These are phyloP conservation scores for Solanum hybrid DNA, from an alignment of 305 asterid genomes.

Conservation along the genomic window DNA sequence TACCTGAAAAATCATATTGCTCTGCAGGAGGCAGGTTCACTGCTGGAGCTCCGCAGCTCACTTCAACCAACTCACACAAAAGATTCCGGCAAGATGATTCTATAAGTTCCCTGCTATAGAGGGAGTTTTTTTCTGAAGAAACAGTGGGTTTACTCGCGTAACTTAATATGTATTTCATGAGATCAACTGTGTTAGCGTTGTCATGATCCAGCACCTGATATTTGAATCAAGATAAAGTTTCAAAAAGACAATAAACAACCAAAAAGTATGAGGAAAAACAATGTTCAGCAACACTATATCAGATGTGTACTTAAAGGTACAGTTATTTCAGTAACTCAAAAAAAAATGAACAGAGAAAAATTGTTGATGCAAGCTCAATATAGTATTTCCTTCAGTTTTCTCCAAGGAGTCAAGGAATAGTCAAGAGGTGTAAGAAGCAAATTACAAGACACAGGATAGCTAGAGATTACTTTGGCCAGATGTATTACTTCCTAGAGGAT, in stretches of 20 bases:
- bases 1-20: slow-evolving; percentile 24
- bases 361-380: neutral
- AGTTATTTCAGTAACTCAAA: neutral
- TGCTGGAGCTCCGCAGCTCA: slow-evolving; percentile 33
- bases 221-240: neutral
- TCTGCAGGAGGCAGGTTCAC: slow-evolving; percentile 27
- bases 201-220: slow-evolving; percentile 46
- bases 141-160: slow-evolving; percentile 68
- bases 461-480: neutral
- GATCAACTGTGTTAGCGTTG: slow-evolving; percentile 45
- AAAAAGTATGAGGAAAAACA: neutral
- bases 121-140: slow-evolving; percentile 40
- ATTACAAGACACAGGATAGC: neutral
- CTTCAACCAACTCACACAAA: slow-evolving; percentile 47
- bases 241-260: neutral
- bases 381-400: neutral
- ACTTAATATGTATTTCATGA: slow-evolving; percentile 85
- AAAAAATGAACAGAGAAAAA: neutral
- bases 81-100: slow-evolving; percentile 69
- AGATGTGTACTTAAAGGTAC: neutral
- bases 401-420: neutral
- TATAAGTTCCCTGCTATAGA: slow-evolving; percentile 62
- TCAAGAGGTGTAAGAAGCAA: neutral
- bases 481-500: neutral
- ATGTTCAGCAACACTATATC: neutral